phyloP scores from a whole-genome alignment of 306 rosid genomes.

The Senna siamea region DNA sequence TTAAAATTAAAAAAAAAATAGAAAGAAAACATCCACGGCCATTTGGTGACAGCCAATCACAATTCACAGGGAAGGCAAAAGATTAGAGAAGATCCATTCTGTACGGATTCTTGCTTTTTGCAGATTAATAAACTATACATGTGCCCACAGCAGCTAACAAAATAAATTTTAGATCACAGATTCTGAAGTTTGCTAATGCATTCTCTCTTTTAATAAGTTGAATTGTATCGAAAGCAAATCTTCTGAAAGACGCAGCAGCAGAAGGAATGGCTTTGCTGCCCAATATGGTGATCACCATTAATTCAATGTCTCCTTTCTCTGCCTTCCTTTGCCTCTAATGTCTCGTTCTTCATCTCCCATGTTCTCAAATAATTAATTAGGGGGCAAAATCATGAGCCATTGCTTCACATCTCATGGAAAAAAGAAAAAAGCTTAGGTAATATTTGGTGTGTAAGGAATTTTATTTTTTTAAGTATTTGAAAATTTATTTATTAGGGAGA shows the following conservation, averaged over 20 bases:
- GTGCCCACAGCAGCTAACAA: conserved; percentile 18
- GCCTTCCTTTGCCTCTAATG: conserved; percentile 2
- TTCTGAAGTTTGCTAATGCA: conserved; percentile 3
- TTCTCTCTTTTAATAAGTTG: not conserved
- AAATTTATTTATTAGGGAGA: too few species aligned
- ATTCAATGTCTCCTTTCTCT: conserved; percentile 5
- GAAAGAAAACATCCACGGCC: conserved; percentile 25
- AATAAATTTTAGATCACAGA: conserved; percentile 8
- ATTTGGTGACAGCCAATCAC: conserved; percentile 19
- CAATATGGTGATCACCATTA: conserved; percentile 26
- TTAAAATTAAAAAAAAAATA: too few species aligned
- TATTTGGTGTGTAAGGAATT: too few species aligned
- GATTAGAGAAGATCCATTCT: conserved; percentile 30
- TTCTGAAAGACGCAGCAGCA: not conserved
- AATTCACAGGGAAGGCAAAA: not conserved
- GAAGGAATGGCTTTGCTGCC: conserved; percentile 19
- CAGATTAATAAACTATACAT: conserved; percentile 21
- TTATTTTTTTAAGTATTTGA: too few species aligned
- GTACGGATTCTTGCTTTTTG: conserved; percentile 14
- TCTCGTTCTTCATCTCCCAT: conserved; percentile 25
- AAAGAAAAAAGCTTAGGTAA: too few species aligned
- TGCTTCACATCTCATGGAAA: not conserved
- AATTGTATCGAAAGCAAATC: conserved; percentile 35
- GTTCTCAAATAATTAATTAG: not conserved
- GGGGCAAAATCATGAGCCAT: not conserved